A percentile compares a stretch with the other conserved stretches of the same genome.
phyloP scores from a whole-genome alignment of 345 rosid genomes.

The Rhodomyrtus tomentosa region DNA sequence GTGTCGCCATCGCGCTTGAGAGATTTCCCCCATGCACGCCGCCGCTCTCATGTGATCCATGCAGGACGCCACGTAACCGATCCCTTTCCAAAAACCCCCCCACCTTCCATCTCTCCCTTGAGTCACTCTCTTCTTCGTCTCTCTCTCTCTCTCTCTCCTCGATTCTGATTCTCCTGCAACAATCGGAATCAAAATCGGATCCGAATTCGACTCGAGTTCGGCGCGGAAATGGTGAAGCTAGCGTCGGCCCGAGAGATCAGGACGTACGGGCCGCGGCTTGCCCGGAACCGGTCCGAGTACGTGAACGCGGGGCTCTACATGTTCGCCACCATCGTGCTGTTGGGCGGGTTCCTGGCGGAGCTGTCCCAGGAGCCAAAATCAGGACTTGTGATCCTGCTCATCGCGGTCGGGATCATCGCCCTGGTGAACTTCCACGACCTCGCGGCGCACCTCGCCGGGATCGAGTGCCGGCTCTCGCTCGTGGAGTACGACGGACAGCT shows the following conservation, averaged over 20 bases:
- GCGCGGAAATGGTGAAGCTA: slow-evolving; percentile 52
- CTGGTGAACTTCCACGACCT: slow-evolving; percentile 64
- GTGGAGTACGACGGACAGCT: slow-evolving; percentile 63
- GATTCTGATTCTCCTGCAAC: background rate
- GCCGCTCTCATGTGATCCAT: slow-evolving; percentile 11
- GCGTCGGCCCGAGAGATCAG: slow-evolving; percentile 71
- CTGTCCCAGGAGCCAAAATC: slow-evolving; percentile 58
- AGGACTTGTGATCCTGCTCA: slow-evolving; percentile 53
- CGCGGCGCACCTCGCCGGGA: slow-evolving; percentile 66
- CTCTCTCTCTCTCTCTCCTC: background rate
- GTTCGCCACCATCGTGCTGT: slow-evolving; percentile 47
- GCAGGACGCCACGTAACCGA: slow-evolving; percentile 40
- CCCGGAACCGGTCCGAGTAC: slow-evolving; percentile 57
- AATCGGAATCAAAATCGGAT: background rate
- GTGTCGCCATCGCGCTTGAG: background rate
- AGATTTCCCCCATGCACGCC: background rate
- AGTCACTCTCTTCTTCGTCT: background rate
- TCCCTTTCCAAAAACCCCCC: background rate
- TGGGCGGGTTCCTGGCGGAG: slow-evolving; percentile 46
- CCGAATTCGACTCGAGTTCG: background rate
- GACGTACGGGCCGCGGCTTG: slow-evolving; percentile 50
- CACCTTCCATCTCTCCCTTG: background rate
- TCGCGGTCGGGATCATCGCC: slow-evolving; percentile 34
- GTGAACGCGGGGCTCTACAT: slow-evolving; percentile 64
- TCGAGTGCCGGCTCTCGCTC: slow-evolving; percentile 47